phyloP scores from a whole-genome alignment of 306 rosid species.

The Lagenaria siceraria region DNA sequence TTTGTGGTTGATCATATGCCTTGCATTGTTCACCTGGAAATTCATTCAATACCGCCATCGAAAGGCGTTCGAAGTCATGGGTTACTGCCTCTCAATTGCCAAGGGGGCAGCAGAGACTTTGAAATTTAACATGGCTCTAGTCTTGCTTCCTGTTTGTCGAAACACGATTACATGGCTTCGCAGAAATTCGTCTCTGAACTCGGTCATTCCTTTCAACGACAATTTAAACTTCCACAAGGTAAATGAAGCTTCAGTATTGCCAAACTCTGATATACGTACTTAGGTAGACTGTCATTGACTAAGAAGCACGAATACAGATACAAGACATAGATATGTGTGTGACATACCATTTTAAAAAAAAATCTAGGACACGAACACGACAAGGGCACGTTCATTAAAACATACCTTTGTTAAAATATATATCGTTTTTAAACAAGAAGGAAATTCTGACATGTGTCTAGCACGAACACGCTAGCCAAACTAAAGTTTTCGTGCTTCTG shows the following conservation, averaged over 20 bases:
- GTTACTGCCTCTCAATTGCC: constrained; percentile 72
- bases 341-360: too few species aligned
- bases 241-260: not conserved
- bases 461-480: too few species aligned
- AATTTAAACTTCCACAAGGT: constrained; percentile 80
- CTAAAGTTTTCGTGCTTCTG: too few species aligned
- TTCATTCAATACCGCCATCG: constrained; percentile 48
- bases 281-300: not conserved
- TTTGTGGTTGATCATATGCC: constrained; percentile 43
- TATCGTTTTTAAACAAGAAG: too few species aligned
- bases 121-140: constrained; percentile 75
- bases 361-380: too few species aligned
- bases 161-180: constrained; percentile 73
- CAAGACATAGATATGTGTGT: too few species aligned
- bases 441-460: too few species aligned
- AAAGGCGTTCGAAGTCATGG: constrained; percentile 69
- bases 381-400: too few species aligned
- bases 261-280: not conserved
- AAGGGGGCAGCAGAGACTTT: constrained; percentile 88
- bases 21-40: constrained; percentile 59
- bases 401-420: too few species aligned
- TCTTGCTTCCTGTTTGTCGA: constrained; percentile 72
- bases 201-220: constrained; percentile 61
- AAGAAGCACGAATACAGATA: too few species aligned
- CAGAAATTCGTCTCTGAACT: constrained; percentile 28